Evolutionary conservation across 2,329 filamentous ascomycete genomes (phyloP).

Genomic region (Ascochyta fabae): DNA sequence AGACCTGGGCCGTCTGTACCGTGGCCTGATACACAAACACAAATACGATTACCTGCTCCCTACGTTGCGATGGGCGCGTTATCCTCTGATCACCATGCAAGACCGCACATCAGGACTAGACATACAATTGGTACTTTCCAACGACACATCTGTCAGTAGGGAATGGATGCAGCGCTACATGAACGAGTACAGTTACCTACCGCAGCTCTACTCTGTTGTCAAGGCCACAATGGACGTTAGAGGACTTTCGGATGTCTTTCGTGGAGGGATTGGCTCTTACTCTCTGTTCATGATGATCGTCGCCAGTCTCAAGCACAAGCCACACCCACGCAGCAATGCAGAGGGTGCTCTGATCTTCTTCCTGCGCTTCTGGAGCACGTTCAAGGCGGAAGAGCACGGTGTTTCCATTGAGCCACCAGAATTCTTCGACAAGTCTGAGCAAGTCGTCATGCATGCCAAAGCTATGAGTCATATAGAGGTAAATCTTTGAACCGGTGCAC

Average conservation of each 20-base stretch:
- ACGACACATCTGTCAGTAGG: slow-evolving; percentile 49
- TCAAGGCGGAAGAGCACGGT: slow-evolving; percentile 56
- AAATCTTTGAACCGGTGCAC: background rate
- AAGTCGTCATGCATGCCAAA: slow-evolving; percentile 26
- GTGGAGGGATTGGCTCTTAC: slow-evolving; percentile 62
- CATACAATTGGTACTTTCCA: slow-evolving; percentile 59
- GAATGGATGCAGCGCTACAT: slow-evolving; percentile 56
- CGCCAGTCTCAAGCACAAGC: slow-evolving; percentile 57
- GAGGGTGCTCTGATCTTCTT: slow-evolving; percentile 57
- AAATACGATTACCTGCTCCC: slow-evolving; percentile 20
- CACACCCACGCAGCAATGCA: slow-evolving; percentile 41
- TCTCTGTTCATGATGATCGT: slow-evolving; percentile 64
- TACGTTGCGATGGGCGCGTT: slow-evolving; percentile 38
- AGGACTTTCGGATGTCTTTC: slow-evolving; percentile 55
- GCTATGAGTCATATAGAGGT: slow-evolving; percentile 27
- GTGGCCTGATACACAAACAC: background rate
- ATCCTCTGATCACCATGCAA: slow-evolving; percentile 51
- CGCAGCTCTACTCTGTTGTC: slow-evolving; percentile 57
- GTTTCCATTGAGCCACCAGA: slow-evolving; percentile 58
- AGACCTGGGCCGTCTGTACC: slow-evolving; percentile 15
- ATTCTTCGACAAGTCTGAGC: slow-evolving; percentile 50
- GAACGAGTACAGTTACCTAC: slow-evolving; percentile 57
- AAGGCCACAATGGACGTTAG: slow-evolving; percentile 60
- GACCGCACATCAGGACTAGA: slow-evolving; percentile 58
- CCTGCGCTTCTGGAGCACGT: slow-evolving; percentile 57